A percentile compares a stretch with the other conserved stretches of the same genome.
Evolutionary conservation across 2,329 filamentous ascomycete species (phyloP).

Genomic region (Clonostachys sp.): DNA sequence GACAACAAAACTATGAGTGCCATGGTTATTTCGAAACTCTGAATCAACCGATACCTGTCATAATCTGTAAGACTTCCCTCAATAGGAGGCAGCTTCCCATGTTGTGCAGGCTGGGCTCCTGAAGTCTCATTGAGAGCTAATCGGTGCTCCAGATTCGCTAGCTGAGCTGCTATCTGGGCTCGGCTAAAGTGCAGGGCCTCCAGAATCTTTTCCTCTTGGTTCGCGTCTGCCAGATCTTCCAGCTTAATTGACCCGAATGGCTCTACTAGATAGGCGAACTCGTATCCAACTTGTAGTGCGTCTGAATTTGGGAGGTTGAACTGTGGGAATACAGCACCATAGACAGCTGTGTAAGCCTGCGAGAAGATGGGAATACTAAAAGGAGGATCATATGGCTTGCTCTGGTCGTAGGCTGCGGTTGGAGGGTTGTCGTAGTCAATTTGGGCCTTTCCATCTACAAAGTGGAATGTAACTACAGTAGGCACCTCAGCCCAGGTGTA

Average conservation of each 20-base stretch:
- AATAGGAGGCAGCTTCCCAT: neutral
- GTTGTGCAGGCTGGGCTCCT: neutral
- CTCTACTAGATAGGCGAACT: no score
- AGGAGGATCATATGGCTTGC: neutral
- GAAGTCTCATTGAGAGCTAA: neutral
- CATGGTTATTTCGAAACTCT: neutral
- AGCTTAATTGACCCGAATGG: no score
- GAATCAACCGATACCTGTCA: neutral
- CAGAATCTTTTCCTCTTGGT: neutral
- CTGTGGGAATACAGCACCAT: no score
- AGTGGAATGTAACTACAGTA: neutral
- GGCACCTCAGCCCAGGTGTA: neutral
- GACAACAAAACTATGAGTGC: neutral
- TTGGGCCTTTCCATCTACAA: neutral
- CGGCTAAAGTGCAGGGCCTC: neutral
- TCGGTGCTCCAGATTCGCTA: neutral
- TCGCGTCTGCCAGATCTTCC: neutral
- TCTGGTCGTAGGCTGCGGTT: neutral
- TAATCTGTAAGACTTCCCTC: neutral
- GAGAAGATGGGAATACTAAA: neutral
- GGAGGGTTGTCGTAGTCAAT: neutral
- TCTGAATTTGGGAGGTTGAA: no score
- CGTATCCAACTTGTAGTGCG: no score
- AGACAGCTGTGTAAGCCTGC: no score
- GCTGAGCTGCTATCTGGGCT: neutral